These are phyloP conservation scores for Sanghuangporus sanghuang DNA, from an alignment of 1,284 basidiomycete species.

Conservation along the genomic window DNA sequence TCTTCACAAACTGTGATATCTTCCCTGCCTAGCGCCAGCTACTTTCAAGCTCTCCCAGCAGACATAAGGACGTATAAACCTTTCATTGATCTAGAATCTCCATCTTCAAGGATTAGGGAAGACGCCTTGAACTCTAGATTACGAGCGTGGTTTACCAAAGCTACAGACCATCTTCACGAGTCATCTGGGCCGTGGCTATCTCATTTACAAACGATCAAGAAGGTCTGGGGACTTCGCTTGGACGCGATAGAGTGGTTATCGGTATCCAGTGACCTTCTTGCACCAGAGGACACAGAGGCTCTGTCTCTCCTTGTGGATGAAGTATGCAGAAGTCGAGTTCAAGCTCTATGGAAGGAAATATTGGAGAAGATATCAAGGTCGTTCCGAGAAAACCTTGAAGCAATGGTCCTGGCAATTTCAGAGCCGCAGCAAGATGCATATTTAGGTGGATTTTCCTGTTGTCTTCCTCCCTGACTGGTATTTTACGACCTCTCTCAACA, in stretches of 20 bases:
- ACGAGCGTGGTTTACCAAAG: slow-evolving; percentile 54
- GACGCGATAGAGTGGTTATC: slow-evolving; percentile 44
- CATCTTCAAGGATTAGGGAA: slow-evolving; percentile 43
- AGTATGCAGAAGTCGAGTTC: slow-evolving; percentile 44
- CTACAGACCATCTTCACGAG: slow-evolving; percentile 38
- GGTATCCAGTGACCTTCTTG: slow-evolving; percentile 35
- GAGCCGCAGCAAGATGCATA: slow-evolving; percentile 23
- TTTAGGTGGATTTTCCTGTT: slow-evolving; percentile 28
- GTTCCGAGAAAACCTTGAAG: slow-evolving; percentile 39
- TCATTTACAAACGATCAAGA: slow-evolving; percentile 48
- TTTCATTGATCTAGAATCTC: slow-evolving; percentile 60
- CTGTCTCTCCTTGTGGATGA: slow-evolving; percentile 44
- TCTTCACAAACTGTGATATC: slow-evolving; percentile 58
- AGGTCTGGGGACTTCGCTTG: slow-evolving; percentile 61
- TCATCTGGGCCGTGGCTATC: slow-evolving; percentile 52
- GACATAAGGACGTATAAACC: slow-evolving; percentile 66
- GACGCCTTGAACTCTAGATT: slow-evolving; percentile 42
- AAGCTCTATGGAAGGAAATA: slow-evolving; percentile 49
- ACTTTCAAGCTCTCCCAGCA: slow-evolving; percentile 60
- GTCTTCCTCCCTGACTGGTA: slow-evolving; percentile 9
- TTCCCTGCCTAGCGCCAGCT: slow-evolving; percentile 66
- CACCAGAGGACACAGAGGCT: slow-evolving; percentile 34
- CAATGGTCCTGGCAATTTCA: slow-evolving; percentile 25
- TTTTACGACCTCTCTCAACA: slow-evolving; percentile 23
- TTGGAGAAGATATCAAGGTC: slow-evolving; percentile 37